Evolutionary conservation across 352 stramenopile genomes (phyloP), one percentile per base, ranked within the genome.

Genomic region (Phytophthora tubulina): DNA sequence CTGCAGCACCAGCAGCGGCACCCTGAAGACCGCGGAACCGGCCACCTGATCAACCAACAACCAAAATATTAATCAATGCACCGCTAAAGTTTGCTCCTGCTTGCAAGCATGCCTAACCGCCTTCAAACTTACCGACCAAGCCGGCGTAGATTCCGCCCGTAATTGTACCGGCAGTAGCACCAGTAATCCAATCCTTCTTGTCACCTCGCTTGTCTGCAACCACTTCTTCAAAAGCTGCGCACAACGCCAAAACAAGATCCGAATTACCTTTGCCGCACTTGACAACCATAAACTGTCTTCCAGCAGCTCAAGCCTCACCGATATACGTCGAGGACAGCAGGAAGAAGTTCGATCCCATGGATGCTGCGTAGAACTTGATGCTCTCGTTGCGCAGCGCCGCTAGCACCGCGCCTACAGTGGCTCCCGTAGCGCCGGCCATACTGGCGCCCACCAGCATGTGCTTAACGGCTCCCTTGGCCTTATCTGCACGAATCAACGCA

Each of bases 341-440:
- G 65, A 94, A 94, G 49, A 96, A 95, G 70, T 95, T 96, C 69
- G 88, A 85, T 6, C 86, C 88, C 83, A 96, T 93, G 27, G 88
- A 93, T 10, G 89, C 84, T 15, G 89, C 72, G 67, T 94, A 96
- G 56, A 96, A 96, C 63, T 79, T 81, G 54, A 93, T 76, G 56
- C 82, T 94, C 42, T 96, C 84, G 41, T 93, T 91, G 45, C 89
- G 86, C 32, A 93, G 51, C 21, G 81, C 80, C 2, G 89, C 89
- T 17, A 96, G 74, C 30, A 81, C 76, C 6, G 75, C 84, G 31
- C 89, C 89, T 62, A 79, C 82, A 5, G 77, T 76, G 3, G 85
- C 89, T 42, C 89, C 89, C 6, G 77, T 77, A 2, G 78, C 51
- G 4, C 88, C 85, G 17, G 80, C 74, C 69, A 93, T 73, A 46